Evolutionary conservation across 805 yeast genomes (phyloP).

Genomic region (Ascoidea tarda): DNA sequence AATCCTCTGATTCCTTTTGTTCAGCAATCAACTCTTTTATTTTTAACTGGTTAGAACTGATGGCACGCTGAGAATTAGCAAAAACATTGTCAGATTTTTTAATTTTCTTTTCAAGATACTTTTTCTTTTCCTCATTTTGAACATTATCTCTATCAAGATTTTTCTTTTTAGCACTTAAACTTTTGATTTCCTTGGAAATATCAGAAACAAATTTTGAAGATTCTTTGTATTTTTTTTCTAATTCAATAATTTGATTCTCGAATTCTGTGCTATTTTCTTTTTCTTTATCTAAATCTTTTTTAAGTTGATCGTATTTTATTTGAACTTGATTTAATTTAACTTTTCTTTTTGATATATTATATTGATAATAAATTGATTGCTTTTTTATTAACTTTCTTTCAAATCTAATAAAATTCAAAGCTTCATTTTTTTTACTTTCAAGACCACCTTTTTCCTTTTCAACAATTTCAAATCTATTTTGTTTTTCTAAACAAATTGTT

Average conservation of each 20-base stretch:
- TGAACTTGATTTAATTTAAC: conserved; percentile 25
- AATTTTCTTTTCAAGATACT: conserved; percentile 44
- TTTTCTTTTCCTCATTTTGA: conserved; percentile 53
- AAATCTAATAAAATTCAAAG: conserved; percentile 45
- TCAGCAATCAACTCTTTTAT: conserved; percentile 31
- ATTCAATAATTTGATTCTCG: conserved; percentile 21
- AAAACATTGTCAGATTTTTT: conserved; percentile 45
- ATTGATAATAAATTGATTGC: conserved; percentile 44
- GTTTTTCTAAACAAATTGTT: conserved; percentile 70
- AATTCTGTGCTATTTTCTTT: conserved; percentile 25
- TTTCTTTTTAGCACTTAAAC: conserved; percentile 18
- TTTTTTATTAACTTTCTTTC: conserved; percentile 48
- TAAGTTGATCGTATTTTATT: conserved; percentile 23
- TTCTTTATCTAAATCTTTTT: conserved; percentile 29
- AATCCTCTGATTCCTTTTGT: conserved; percentile 26
- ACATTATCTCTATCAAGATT: conserved; percentile 13
- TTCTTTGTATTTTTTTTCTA: conserved; percentile 17
- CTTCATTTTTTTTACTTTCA: conserved; percentile 53
- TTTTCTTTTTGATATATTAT: conserved; percentile 25
- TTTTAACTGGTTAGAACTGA: conserved; percentile 31
- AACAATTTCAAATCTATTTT: conserved; percentile 64
- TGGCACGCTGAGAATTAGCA: conserved; percentile 28
- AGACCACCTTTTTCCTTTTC: conserved; percentile 56
- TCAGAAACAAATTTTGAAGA: conserved; percentile 15
- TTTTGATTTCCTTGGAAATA: conserved; percentile 11